A percentile compares a stretch with the other conserved stretches of the same genome.
phyloP scores from a whole-genome alignment of 2,329 filamentous ascomycete species.

The Cryphonectria parasitica region DNA sequence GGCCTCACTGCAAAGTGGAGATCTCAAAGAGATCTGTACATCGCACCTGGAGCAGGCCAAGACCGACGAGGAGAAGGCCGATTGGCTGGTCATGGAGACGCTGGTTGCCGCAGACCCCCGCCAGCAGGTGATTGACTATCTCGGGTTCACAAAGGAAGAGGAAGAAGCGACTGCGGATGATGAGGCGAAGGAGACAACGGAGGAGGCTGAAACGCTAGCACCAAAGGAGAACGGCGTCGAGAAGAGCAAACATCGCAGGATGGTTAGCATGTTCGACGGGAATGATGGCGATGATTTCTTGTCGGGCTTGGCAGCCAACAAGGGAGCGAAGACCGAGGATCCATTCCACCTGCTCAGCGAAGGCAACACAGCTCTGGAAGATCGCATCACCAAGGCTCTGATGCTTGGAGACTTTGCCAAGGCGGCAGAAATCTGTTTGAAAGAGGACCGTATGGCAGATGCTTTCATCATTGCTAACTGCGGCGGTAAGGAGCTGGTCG shows the following conservation, averaged over 20 bases:
- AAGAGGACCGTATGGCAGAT: conserved; percentile 89
- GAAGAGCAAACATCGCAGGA: conserved; percentile 61
- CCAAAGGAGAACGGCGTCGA: conserved; percentile 28
- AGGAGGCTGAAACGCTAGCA: conserved; percentile 11
- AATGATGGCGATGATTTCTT: conserved; percentile 84
- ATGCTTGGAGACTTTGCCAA: conserved; percentile 90
- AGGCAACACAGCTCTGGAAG: conserved; percentile 81
- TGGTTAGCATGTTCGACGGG: conserved; percentile 81
- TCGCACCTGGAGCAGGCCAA: conserved; percentile 74
- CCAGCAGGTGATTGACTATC: conserved; percentile 81
- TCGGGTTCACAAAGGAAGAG: conserved; percentile 78
- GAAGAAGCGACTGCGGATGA: conserved; percentile 50
- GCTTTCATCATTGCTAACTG: conserved; percentile 98
- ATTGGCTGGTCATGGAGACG: conserved; percentile 94
- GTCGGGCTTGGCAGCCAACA: conserved; percentile 80
- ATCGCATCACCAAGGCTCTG: conserved; percentile 82
- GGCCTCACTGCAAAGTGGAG: conserved; percentile 74
- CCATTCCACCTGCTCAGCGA: conserved; percentile 90
- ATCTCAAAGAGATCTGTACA: conserved; percentile 79
- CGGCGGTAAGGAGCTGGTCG: conserved; percentile 88
- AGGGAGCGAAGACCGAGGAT: conserved; percentile 90
- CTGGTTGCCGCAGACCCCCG: conserved; percentile 84
- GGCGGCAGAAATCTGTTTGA: conserved; percentile 85
- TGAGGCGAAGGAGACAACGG: conserved; percentile 39
- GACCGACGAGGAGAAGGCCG: conserved; percentile 89